Base-by-base conservation (phyloP, 2,329 filamentous ascomycete genomes). In the Chalara sp. region DNA sequence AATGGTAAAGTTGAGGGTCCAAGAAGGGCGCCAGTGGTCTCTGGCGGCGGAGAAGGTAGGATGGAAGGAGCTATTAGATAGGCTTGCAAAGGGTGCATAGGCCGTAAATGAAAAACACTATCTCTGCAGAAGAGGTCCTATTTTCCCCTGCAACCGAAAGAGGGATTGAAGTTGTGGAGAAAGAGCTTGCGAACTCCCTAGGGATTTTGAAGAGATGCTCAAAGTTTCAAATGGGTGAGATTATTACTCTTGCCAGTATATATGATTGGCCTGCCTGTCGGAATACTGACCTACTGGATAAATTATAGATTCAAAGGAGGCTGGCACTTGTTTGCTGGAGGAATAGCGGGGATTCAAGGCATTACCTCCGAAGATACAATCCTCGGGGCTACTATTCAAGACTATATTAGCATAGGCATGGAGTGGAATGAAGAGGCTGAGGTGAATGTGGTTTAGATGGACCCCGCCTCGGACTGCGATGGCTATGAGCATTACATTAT, bases 21-120 rank as follows among this genome's bases (percentile, higher is more conserved):
- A 21, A 21, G 21, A 21, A 21, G 21, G 21, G 21, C 21, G 21
- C 21, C 21, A 21, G 21, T 21, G 21, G 21, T 21, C 21, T 2
- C 32, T 57, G 42, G 52, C 44, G 6, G 43, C 55, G 28, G 48
- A 41, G 28, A 54, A 54, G 40, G 49, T 53, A 28, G 40, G 49
- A 5, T 57, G 53, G 54, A 45, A 44, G 10, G 51, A 54, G 28
- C 33, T 56, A 13, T 32, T 57, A 33, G 47, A 56, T 6, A 48
- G 55, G 32, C 43, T 56, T 32, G 46, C 51, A 5, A 37, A 44
- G 40, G 55, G 40, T 5, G 53, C 51, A 6, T 56, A 53, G 55
- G 51, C 47, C 30, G 52, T 53, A 2, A 48, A 57, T 31, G 35
- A 37, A 37, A n/a, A 37, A n/a, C 8, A 37, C 8, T 37, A 37